Base-by-base conservation (phyloP, 2,329 filamentous ascomycete species). In the Lecanosticta acicola region DNA sequence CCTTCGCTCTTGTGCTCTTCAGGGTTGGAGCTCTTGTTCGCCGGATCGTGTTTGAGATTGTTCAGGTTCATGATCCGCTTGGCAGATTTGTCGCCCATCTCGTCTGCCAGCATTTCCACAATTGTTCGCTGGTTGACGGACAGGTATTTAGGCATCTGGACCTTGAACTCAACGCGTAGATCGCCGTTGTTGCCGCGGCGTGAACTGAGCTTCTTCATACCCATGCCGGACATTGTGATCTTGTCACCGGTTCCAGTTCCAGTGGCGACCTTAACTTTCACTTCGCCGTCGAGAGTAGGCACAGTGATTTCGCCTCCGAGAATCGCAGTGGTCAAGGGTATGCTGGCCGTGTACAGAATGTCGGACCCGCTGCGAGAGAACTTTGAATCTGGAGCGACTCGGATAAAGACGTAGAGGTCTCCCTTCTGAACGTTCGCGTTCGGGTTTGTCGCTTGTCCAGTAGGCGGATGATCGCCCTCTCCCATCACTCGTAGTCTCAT, bases 91-190 rank as follows among this genome's bases (percentile, higher is more conserved):
- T 98, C 93, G 32, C 80, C 84, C 81, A 98, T 85, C 72, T 98
- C 93, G 60, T 98, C 90, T 4, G 93, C 93, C 54, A 98, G 79
- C 80, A 97, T 91, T 72, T 98, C 93, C 36, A 94, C 71, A 48
- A 98, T 85, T 1, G 87, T 94, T 43, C 93, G 79, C 72, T 98
- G 90, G 70, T 95, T 97, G 37, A 85, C 79, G 44, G 79, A 88
- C 54, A 98, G 75, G 61, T 91, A 96, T 71, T 95, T 97, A 37
- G 93, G 93, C 87, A 97, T 95, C 44, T 79, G 74, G 37, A 98
- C 87, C 66, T 88, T 88, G 77, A 95, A 98, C 66, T 98, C 91
- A 4, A 98, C 89, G 64, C 81, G 84, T 49, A 98, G 71, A 63
- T 98, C 93, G 54, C 93, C 93, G 21, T 77, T 79, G 32, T 76